phyloP scores from a whole-genome alignment of 2,329 filamentous ascomycete species.

The Dothidotthia symphoricarpi region DNA sequence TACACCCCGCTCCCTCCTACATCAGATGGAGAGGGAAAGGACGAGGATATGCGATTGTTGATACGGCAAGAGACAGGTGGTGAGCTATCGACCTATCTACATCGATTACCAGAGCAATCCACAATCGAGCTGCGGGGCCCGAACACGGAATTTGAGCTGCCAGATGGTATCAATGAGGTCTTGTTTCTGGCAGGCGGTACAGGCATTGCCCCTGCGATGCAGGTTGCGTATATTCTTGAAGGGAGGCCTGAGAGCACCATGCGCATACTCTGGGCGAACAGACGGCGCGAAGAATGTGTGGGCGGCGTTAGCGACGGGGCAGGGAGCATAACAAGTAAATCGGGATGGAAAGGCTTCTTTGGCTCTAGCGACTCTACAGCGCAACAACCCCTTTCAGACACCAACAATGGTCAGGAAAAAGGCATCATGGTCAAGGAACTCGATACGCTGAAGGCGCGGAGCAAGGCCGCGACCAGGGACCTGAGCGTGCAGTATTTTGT shows the following conservation, averaged over 20 bases:
- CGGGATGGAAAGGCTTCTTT: constrained; percentile 28
- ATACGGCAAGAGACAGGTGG: constrained; percentile 76
- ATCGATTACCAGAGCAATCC: constrained; percentile 60
- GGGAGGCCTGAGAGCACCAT: constrained; percentile 50
- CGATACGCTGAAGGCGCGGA: constrained; percentile 55
- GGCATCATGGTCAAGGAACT: constrained; percentile 63
- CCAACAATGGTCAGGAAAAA: constrained; percentile 13
- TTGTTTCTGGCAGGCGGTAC: constrained; percentile 91
- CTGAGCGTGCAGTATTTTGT: constrained; percentile 70
- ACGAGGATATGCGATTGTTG: constrained; percentile 62
- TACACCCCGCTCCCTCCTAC: constrained; percentile 81
- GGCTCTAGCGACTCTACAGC: constrained; percentile 13
- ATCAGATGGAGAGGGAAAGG: constrained; percentile 32
- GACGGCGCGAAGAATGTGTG: constrained; percentile 63
- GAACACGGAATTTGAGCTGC: constrained; percentile 64
- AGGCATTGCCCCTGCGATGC: constrained; percentile 85
- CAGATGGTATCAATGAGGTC: constrained; percentile 56
- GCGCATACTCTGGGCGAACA: constrained; percentile 79
- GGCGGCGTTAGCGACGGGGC: constrained; percentile 57
- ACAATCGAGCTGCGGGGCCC: constrained; percentile 77
- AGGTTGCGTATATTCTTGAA: constrained; percentile 67
- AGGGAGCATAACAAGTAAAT: constrained; percentile 5
- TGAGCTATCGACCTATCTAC: constrained; percentile 82
- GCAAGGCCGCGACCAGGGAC: constrained; percentile 16
- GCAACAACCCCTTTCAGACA: constrained; percentile 5